Base-by-base conservation (phyloP, 805 yeast genomes). In the Lachancea thermotolerans region DNA sequence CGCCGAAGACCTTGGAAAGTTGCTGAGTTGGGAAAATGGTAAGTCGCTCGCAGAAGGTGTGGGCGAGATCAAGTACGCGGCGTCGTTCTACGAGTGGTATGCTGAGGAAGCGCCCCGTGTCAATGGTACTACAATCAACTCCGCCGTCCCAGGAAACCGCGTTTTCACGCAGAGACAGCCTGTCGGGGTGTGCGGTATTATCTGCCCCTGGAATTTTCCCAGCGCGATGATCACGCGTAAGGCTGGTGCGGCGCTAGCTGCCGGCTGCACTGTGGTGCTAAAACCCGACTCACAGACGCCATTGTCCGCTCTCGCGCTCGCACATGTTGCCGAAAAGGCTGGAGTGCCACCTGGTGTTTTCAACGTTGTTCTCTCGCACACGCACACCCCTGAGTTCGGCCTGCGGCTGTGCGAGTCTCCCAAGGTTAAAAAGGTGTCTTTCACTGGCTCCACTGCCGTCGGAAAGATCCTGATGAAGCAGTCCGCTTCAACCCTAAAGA, bases 21-120 rank as follows among this genome's bases (percentile, higher is more conserved):
- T 79, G 44, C 57, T 77, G 36, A 68, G 81, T 25, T 75, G 76
- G 77, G 84, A 79, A 60, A 79, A 78, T 55, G 83, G 84, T 49
- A 78, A 78, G 57, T 67, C 79, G 11, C 59, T 75, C 37, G 58
- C 73, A 35, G 83, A 78, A 52, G 73, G 81, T 8, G 56, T 57
- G 10, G 81, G 81, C 43, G 83, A 79, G 55, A 59, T 77, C 48
- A 75, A 70, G 53, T 78, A 78, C 52, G 81, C 78, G 27, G 83
- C 84, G 3, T 76, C 85, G 6, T 89, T 84, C 64, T 84, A 86
- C 62, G 89, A 87, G 59, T 90, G 97, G 96, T 90, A 80, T 59
- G 73, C 95, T 29, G 82, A 77, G 58, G 82, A 77, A 54, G 80
- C 82, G 11, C 74, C 77, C 52, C 62, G 82, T 50, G 57, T 69